A percentile compares a stretch with the other conserved stretches of the same genome.
Evolutionary conservation across 2,329 filamentous ascomycete genomes (phyloP).

Genomic region (Aspergillus neoniger): DNA sequence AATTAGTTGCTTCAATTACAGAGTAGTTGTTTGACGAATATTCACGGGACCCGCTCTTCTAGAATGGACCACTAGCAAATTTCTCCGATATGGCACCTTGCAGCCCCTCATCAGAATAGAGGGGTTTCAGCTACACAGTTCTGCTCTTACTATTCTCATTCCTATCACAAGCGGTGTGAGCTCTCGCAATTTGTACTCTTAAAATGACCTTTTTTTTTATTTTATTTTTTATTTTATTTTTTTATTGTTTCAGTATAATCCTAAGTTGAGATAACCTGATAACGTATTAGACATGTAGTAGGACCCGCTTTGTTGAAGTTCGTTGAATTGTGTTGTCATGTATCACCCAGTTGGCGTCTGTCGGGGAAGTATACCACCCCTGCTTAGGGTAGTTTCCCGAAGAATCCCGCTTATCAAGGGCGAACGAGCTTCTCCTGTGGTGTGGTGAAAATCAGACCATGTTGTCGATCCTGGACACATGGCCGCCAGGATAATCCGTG

Average conservation of each 20-base stretch:
- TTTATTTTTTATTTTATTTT: no score
- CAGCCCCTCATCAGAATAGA: not conserved
- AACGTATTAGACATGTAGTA: not conserved
- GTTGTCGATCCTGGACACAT: slow-evolving; percentile 1
- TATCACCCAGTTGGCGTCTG: not conserved
- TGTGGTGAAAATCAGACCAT: not conserved
- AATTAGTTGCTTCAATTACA: not conserved
- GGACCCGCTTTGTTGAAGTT: not conserved
- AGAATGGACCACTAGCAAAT: not conserved
- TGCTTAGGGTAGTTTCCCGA: not conserved
- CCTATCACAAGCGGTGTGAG: not conserved
- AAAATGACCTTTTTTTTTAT: no score
- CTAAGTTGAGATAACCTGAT: no score
- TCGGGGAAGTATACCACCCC: not conserved
- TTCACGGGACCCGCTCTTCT: not conserved
- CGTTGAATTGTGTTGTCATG: not conserved
- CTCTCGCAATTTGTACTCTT: no score
- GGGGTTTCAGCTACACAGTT: not conserved
- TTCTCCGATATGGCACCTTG: not conserved
- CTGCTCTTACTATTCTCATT: not conserved
- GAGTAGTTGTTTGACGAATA: not conserved
- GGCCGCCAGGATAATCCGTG: not conserved
- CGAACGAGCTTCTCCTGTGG: not conserved
- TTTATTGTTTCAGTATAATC: no score
- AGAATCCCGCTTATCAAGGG: not conserved